Conservation (phyloP, 192 early-diverging fungal genomes). For the Backusella psychrophila region DNA sequence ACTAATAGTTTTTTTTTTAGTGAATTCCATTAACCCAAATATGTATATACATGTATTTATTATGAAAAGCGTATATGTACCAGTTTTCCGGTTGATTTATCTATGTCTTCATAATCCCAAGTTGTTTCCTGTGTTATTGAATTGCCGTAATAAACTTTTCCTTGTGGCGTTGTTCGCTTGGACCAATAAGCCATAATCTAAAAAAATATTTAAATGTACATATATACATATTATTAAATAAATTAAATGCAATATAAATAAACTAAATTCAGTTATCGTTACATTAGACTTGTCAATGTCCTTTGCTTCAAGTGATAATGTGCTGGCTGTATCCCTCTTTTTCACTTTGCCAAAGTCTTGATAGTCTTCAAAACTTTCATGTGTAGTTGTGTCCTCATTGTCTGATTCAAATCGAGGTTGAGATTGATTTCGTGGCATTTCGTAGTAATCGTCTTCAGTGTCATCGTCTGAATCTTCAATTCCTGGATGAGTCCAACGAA, state of each 20-base stretch:
- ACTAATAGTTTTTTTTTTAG: not conserved
- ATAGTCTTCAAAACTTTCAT: not conserved
- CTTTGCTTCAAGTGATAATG: not conserved
- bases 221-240: not conserved
- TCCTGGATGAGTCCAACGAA: conserved; percentile 38
- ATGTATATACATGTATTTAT: not conserved
- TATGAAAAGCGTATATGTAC: not conserved
- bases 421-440: conserved; percentile 1
- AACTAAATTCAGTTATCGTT: not conserved
- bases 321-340: not conserved
- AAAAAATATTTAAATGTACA: too few relatives aligned
- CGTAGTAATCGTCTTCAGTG: conserved; percentile 8
- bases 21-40: not conserved
- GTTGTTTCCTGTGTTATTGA: conserved; percentile 56
- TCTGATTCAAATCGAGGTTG: not conserved
- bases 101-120: conserved; percentile 53
- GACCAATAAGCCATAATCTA: conserved; percentile 54
- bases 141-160: conserved; percentile 57
- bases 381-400: not conserved
- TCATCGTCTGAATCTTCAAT: conserved; percentile 19
- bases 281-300: not conserved
- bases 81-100: conserved; percentile 46
- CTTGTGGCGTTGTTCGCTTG: conserved; percentile 46
- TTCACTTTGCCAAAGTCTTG: conserved; percentile 4
- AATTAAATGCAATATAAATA: not conserved